These are phyloP conservation scores for Aspergillus floridensis DNA, from an alignment of 2,329 filamentous ascomycete genomes.

Conservation along the genomic window DNA sequence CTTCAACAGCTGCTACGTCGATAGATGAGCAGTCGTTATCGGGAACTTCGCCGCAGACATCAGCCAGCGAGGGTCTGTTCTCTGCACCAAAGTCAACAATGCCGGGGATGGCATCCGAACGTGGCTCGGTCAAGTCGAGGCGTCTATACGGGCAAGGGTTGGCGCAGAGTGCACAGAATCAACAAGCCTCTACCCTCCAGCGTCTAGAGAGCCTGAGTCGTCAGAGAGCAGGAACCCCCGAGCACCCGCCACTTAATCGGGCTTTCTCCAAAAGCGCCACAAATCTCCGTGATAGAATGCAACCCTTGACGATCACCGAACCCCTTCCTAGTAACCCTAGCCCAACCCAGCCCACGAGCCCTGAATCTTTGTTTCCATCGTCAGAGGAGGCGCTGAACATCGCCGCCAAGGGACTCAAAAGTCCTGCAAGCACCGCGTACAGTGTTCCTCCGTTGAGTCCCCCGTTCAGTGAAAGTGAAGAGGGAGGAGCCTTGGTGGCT, in stretches of 20 bases:
- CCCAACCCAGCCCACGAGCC: conserved; percentile 37
- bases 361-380: conserved; percentile 41
- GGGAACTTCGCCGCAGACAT: conserved; percentile 25
- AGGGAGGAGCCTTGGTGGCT: conserved; percentile 58
- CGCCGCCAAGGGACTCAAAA: conserved; percentile 1
- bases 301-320: conserved; percentile 33
- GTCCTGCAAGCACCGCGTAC: conserved; percentile 13
- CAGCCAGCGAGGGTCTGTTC: conserved; percentile 21
- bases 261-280: conserved; percentile 59
- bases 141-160: conserved; percentile 81
- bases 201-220: conserved; percentile 75
- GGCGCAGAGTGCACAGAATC: conserved; percentile 74
- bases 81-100: conserved; percentile 27
- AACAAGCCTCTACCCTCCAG: conserved; percentile 73
- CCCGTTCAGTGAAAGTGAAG: conserved; percentile 69
- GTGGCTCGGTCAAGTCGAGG: conserved; percentile 66
- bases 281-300: conserved; percentile 58
- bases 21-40: conserved; percentile 65
- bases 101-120: conserved; percentile 51
- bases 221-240: conserved; percentile 59
- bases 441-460: conserved; percentile 62
- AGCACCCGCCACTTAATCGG: conserved; percentile 45
- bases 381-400: conserved; percentile 35
- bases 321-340: conserved; percentile 15
- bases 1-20: conserved; percentile 86